Evolutionary conservation across 139 green algal species (phyloP).

Genomic region (Chlamydomonas incerta): DNA sequence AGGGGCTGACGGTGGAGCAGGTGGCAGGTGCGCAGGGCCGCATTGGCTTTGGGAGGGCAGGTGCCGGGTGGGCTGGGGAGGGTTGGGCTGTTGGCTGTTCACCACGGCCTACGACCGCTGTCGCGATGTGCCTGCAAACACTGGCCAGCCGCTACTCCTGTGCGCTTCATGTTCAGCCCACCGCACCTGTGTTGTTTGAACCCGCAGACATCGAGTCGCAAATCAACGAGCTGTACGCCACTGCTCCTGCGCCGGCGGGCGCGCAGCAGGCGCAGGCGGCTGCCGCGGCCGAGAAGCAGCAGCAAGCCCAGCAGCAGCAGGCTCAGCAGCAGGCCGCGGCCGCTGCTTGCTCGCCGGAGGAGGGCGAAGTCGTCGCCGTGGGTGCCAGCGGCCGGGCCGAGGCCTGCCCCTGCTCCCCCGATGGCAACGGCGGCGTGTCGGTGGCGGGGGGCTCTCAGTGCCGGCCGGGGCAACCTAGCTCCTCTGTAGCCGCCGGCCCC

Average conservation of each 20-base stretch:
- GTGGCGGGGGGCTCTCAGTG: not conserved
- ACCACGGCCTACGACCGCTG: too few relatives aligned
- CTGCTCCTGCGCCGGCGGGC: not conserved
- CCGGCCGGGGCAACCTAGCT: not conserved
- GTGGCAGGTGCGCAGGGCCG: not conserved
- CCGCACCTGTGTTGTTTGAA: not conserved
- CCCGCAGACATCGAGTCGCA: slow-evolving; percentile 33
- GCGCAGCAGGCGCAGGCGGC: not conserved
- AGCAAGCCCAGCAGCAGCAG: not conserved
- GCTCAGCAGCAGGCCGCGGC: not conserved
- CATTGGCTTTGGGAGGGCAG: too few relatives aligned
- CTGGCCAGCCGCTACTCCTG: too few relatives aligned
- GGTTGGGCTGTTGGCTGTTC: too few relatives aligned
- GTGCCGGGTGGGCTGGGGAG: too few relatives aligned
- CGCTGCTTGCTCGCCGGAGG: not conserved
- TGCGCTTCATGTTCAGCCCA: not conserved
- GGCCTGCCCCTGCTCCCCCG: not conserved
- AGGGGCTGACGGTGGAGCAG: slow-evolving; percentile 1
- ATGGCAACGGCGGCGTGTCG: not conserved
- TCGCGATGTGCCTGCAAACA: too few relatives aligned
- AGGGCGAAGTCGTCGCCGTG: not conserved
- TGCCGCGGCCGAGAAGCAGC: not conserved
- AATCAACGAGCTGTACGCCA: slow-evolving; percentile 31
- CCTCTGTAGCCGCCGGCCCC: not conserved
- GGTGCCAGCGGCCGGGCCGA: not conserved